Conservation (phyloP, 371 early-diverging fungal genomes). For the Rhizopus arrhizus region DNA sequence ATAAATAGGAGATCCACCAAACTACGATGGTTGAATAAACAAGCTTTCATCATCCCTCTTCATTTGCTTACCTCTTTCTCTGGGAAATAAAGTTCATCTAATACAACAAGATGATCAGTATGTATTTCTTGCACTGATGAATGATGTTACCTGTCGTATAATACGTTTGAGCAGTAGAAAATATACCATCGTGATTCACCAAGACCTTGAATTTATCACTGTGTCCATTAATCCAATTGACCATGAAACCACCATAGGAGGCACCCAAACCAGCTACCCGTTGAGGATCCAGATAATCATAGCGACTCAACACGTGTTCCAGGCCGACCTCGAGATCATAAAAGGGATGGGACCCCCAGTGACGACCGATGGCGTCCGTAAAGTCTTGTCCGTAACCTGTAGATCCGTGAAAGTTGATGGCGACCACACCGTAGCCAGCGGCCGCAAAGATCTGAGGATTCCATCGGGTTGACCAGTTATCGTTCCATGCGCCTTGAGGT, state of each 20-base stretch:
- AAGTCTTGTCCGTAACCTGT: slow-evolving; percentile 83
- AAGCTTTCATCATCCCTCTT: background rate
- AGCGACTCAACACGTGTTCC: slow-evolving; percentile 62
- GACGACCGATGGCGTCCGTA: slow-evolving; percentile 68
- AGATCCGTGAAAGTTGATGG: slow-evolving; percentile 81
- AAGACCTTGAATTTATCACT: slow-evolving; percentile 70
- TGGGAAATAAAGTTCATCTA: slow-evolving; percentile 80
- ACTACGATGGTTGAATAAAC: slow-evolving; percentile 28
- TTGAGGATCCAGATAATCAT: slow-evolving; percentile 62
- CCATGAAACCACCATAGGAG: slow-evolving; percentile 85
- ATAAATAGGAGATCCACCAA: slow-evolving; percentile 70
- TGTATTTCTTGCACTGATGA: background rate
- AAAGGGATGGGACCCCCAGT: slow-evolving; percentile 83
- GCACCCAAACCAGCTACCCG: slow-evolving; percentile 77
- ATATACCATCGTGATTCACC: slow-evolving; percentile 87
- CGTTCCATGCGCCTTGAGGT: slow-evolving; percentile 75
- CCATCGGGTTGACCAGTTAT: slow-evolving; percentile 73
- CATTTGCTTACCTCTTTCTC: slow-evolving; percentile 62
- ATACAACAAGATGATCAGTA: background rate
- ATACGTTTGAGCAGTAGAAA: slow-evolving; percentile 64
- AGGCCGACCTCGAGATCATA: slow-evolving; percentile 76
- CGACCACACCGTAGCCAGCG: slow-evolving; percentile 77
- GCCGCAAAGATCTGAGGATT: slow-evolving; percentile 77
- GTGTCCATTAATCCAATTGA: slow-evolving; percentile 70
- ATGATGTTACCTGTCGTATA: slow-evolving; percentile 57